Conservation (phyloP, 805 yeast species). For the Candida xyloterini region DNA sequence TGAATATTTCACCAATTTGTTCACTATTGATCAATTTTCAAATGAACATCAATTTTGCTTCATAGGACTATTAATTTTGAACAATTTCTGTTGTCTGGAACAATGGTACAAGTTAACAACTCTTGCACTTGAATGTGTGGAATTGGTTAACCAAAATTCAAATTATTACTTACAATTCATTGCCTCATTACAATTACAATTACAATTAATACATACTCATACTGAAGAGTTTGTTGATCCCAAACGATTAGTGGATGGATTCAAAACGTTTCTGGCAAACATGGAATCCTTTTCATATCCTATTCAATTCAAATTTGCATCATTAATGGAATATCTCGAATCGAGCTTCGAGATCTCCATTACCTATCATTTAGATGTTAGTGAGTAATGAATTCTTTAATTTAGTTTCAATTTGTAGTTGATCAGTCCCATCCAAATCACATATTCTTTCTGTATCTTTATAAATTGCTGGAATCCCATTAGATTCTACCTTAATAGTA, state of each 20-base stretch:
- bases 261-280: slow-evolving; percentile 15
- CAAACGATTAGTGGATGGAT: slow-evolving; percentile 6
- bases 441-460: not conserved
- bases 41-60: slow-evolving; percentile 56
- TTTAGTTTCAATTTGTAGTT: not conserved
- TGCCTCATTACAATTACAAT: slow-evolving; percentile 34
- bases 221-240: slow-evolving; percentile 13
- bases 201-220: slow-evolving; percentile 37
- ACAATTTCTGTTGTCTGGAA: slow-evolving; percentile 58
- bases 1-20: slow-evolving; percentile 45
- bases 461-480: slow-evolving; percentile 4
- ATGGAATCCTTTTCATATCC: slow-evolving; percentile 10
- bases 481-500: slow-evolving; percentile 5
- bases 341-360: slow-evolving; percentile 12
- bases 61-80: slow-evolving; percentile 47
- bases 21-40: slow-evolving; percentile 33
- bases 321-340: slow-evolving; percentile 14
- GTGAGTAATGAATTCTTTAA: not conserved
- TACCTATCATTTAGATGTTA: slow-evolving; percentile 8
- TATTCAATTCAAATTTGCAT: slow-evolving; percentile 13
- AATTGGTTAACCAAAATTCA: slow-evolving; percentile 25
- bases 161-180: slow-evolving; percentile 34
- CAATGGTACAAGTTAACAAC: slow-evolving; percentile 61
- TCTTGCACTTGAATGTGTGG: slow-evolving; percentile 38
- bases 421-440: not conserved